A percentile compares a stretch with the other conserved stretches of the same genome.
These are phyloP conservation scores for Micromonas pusilla DNA, from an alignment of 139 green algal genomes.

Conservation along the genomic window DNA sequence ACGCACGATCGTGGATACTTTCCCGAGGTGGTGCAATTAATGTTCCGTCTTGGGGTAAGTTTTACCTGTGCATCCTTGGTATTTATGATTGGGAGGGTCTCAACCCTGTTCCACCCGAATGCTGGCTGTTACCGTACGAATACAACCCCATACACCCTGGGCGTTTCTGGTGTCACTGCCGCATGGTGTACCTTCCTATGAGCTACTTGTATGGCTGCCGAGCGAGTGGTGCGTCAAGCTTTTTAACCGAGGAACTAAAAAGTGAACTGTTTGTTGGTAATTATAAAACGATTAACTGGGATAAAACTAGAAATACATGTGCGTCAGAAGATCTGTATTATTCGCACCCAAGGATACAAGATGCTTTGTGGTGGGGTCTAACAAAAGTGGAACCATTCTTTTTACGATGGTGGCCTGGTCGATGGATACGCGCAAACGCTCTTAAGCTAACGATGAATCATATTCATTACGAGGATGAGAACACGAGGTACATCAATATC, in stretches of 20 bases:
- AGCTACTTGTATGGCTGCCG: slow-evolving; percentile 87
- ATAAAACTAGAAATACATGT: slow-evolving; percentile 68
- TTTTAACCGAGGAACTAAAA: slow-evolving; percentile 46
- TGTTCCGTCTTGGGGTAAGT: slow-evolving; percentile 96
- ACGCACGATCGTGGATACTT: slow-evolving; percentile 79
- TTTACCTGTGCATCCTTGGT: slow-evolving; percentile 92
- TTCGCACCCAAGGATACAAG: slow-evolving; percentile 85
- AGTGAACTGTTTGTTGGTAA: slow-evolving; percentile 76
- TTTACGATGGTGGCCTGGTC: background rate
- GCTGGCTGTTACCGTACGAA: slow-evolving; percentile 93
- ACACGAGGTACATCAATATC: slow-evolving; percentile 95
- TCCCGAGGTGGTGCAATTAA: slow-evolving; percentile 64
- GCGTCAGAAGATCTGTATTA: slow-evolving; percentile 94
- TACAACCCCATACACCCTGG: slow-evolving; percentile 45
- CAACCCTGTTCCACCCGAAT: slow-evolving; percentile 75
- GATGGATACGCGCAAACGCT: slow-evolving; percentile 51
- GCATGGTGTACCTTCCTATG: slow-evolving; percentile 99
- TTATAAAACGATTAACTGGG: slow-evolving; percentile 88
- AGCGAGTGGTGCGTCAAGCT: slow-evolving; percentile 12
- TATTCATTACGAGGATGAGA: slow-evolving; percentile 98
- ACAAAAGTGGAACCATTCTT: slow-evolving; percentile 48
- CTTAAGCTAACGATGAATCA: slow-evolving; percentile 79
- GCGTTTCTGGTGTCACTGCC: slow-evolving; percentile 97
- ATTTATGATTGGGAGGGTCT: slow-evolving; percentile 72
- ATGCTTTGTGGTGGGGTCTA: slow-evolving; percentile 85